Evolutionary conservation across 129 eudicot genomes (phyloP).

Genomic region (Tanacetum coccineum): DNA sequence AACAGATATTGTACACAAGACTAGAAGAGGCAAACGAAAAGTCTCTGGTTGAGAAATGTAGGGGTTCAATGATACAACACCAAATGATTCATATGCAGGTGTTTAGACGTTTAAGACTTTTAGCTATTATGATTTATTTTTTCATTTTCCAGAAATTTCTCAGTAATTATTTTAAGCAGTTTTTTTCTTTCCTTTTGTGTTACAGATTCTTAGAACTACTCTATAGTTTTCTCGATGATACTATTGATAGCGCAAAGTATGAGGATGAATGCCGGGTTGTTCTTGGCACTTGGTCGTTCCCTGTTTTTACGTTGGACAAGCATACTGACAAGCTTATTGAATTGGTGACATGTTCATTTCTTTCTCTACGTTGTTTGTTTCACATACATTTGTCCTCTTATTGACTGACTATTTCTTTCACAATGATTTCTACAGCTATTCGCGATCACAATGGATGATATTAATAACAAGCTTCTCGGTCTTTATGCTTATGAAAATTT

Average conservation of each 20-base stretch:
- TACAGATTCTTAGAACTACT: constrained; percentile 76
- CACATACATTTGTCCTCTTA: neutral
- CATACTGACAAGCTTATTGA: constrained; percentile 74
- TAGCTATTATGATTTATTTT: constrained; percentile 4
- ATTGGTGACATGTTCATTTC: constrained; percentile 46
- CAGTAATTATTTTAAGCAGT: neutral
- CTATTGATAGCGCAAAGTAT: constrained; percentile 78
- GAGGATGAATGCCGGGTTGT: constrained; percentile 96
- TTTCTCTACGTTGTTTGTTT: neutral
- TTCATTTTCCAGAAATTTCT: constrained; percentile 11
- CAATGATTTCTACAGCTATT: constrained; percentile 49
- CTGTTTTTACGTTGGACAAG: constrained; percentile 92
- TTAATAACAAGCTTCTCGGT: constrained; percentile 81
- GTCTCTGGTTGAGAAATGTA: too few relatives aligned
- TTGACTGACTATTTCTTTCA: constrained; percentile 5
- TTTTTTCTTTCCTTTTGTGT: constrained; percentile 1
- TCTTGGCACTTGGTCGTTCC: constrained; percentile 85
- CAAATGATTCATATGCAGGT: too few relatives aligned
- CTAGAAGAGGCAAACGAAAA: constrained; percentile 82
- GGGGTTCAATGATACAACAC: too few relatives aligned
- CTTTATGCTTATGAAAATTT: constrained; percentile 75
- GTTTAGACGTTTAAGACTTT: constrained; percentile 42
- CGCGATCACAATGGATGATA: constrained; percentile 63
- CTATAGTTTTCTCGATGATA: constrained; percentile 72
- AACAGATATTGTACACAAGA: constrained; percentile 79